phyloP scores from a whole-genome alignment of 345 rosid genomes.

The Durio zibethinus region DNA sequence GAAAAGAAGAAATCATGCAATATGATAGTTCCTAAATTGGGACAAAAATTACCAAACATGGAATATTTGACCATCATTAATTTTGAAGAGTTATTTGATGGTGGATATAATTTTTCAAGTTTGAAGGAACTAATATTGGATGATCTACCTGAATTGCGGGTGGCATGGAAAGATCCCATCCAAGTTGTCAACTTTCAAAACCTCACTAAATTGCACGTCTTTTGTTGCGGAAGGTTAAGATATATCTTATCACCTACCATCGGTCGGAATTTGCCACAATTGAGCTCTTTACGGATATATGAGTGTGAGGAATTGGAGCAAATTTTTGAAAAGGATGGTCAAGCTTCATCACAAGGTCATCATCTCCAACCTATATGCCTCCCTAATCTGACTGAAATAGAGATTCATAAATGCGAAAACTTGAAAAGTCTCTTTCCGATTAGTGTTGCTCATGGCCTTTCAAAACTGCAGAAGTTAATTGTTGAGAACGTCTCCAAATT shows the following conservation, averaged over 20 bases:
- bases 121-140: not conserved
- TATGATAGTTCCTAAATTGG: not conserved
- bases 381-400: not conserved
- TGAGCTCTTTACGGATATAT: rapidly evolving
- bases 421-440: not conserved
- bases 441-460: too few relatives aligned
- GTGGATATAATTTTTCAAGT: not conserved
- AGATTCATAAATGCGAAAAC: rapidly evolving
- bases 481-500: not conserved
- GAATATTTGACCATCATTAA: not conserved
- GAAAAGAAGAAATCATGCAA: not conserved
- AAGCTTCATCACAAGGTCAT: not conserved
- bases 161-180: not conserved
- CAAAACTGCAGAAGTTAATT: rapidly evolving
- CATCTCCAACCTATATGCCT: not conserved
- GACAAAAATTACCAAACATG: not conserved
- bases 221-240: not conserved
- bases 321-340: not conserved
- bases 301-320: not conserved
- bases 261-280: not conserved
- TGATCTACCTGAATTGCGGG: not conserved
- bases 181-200: not conserved
- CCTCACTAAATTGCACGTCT: not conserved
- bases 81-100: too few relatives aligned
- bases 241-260: not conserved